Evolutionary conservation across 345 rosid species (phyloP).

Genomic region (Noccaea bulbosa): DNA sequence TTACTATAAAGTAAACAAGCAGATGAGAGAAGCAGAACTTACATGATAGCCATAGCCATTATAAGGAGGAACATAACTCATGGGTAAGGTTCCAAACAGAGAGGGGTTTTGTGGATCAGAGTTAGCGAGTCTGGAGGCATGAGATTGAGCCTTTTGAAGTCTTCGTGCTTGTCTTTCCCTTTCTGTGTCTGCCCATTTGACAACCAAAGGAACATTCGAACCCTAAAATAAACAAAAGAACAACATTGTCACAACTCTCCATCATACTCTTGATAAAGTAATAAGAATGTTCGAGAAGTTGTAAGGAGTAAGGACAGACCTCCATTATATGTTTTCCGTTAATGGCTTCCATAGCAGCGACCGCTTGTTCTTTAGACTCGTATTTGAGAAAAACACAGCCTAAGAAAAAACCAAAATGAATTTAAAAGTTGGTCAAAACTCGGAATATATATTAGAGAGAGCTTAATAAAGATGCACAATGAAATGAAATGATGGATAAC

Average conservation of each 20-base stretch:
- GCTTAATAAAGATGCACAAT: background rate
- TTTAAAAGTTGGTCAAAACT: background rate
- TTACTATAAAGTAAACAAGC: too few species aligned
- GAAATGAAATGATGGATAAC: background rate
- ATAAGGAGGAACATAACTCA: constrained; percentile 81
- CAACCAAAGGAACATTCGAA: constrained; percentile 91
- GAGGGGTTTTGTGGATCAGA: constrained; percentile 77
- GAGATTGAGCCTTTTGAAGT: constrained; percentile 84
- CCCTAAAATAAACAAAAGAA: constrained; percentile 61
- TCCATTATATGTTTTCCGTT: constrained; percentile 97
- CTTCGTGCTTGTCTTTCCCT: constrained; percentile 91
- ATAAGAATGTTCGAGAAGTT: constrained; percentile 1
- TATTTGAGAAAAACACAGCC: constrained; percentile 96
- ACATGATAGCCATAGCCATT: constrained; percentile 96
- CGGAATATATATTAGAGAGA: background rate
- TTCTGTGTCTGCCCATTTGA: constrained; percentile 99
- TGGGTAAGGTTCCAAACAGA: constrained; percentile 81
- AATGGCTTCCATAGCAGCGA: constrained; percentile 79
- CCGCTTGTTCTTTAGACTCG: constrained; percentile 92
- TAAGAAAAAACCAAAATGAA: constrained; percentile 26
- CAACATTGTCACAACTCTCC: constrained; percentile 14
- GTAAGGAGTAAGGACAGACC: constrained; percentile 57
- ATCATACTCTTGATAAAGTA: background rate
- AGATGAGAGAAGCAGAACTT: constrained; percentile 28
- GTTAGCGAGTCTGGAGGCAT: constrained; percentile 56